Evolutionary conservation across 768 basidiomycete genomes (phyloP).

Genomic region (Coprinopsis sp.): DNA sequence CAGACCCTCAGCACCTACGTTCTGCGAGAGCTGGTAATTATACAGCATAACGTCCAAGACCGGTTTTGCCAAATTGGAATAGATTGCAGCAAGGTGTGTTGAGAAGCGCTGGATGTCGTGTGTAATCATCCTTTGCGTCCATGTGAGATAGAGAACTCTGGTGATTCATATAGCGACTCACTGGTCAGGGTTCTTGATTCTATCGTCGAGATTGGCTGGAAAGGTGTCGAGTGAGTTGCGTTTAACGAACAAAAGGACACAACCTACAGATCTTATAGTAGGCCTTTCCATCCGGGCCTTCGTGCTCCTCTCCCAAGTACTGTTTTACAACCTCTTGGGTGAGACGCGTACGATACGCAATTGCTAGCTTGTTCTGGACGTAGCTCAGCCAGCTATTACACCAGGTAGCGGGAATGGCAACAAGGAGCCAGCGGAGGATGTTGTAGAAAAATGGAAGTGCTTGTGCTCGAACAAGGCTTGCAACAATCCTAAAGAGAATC

Average conservation of each 20-base stretch:
- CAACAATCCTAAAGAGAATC: conserved; percentile 78
- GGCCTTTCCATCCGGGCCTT: conserved; percentile 68
- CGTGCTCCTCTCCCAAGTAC: conserved; percentile 74
- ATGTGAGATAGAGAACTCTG: conserved; percentile 8
- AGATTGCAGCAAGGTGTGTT: conserved; percentile 85
- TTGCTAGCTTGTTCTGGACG: conserved; percentile 88
- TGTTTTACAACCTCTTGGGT: conserved; percentile 78
- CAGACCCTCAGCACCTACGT: conserved; percentile 92
- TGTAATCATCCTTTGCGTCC: conserved; percentile 73
- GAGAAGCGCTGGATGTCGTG: conserved; percentile 95
- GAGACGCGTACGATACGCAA: conserved; percentile 82
- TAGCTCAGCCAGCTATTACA: conserved; percentile 91
- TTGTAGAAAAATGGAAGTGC: conserved; percentile 75
- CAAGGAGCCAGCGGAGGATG: conserved; percentile 83
- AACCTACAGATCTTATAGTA: conserved; percentile 88
- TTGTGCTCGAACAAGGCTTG: conserved; percentile 86
- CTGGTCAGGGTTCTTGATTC: conserved; percentile 96
- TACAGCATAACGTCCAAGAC: conserved; percentile 89
- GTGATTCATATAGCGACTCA: conserved; percentile 26
- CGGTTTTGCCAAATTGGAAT: conserved; percentile 92
- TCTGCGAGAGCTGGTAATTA: conserved; percentile 91
- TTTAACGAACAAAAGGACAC: background rate
- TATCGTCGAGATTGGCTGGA: conserved; percentile 87
- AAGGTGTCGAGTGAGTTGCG: background rate
- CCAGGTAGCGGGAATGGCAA: conserved; percentile 92